Evolutionary conservation across 208 protist species (phyloP), one percentile per base, ranked within the genome.

Genomic region (Crithidia sp.): DNA sequence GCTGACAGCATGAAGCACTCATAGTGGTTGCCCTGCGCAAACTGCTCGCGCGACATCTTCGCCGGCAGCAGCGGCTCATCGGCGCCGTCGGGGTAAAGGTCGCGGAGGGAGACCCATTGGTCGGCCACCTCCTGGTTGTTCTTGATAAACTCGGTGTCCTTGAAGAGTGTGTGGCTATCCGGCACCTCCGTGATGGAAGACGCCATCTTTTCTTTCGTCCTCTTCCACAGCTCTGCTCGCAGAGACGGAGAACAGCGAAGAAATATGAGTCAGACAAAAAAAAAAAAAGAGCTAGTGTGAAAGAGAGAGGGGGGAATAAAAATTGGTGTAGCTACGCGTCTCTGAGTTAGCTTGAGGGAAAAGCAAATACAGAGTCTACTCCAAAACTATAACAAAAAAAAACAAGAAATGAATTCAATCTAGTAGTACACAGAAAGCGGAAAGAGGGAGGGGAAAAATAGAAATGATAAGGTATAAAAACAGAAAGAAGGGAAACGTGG

Each of bases 1-100:
- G 90, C 77, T 7, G 90, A 89, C 3, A 91, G 81, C 84, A 91
- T 91, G 68, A 93, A 93, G 75, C 90, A 95, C 68, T 93, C 88
- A 62, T 85, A 95, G 86, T 95, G 90, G 59, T 89, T 87, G 36
- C 90, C 88, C 60, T 95, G 88, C 19, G 79, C 81, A 58, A 95
- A 93, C 71, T 93, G 88, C 37, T 90, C 87, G 45, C 85, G 76
- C 19, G 77, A 83, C 64, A 95, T 77, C 0, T 66, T 81, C 17
- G 85, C 55, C 5, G 87, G 88, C 19, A 95, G 83, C 43, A 95
- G 81, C 37, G 90, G 83, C 58, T 87, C 65, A 13, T 71, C 61
- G 2, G 53, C 53, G 3, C 90, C 90, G 2, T 60, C 59, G 10
- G 90, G 88, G 67, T 95, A 95, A 58, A 95, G 58, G 2, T 95